phyloP scores from a whole-genome alignment of 805 yeast genomes.

The Vanderwaltozyma polyspora region DNA sequence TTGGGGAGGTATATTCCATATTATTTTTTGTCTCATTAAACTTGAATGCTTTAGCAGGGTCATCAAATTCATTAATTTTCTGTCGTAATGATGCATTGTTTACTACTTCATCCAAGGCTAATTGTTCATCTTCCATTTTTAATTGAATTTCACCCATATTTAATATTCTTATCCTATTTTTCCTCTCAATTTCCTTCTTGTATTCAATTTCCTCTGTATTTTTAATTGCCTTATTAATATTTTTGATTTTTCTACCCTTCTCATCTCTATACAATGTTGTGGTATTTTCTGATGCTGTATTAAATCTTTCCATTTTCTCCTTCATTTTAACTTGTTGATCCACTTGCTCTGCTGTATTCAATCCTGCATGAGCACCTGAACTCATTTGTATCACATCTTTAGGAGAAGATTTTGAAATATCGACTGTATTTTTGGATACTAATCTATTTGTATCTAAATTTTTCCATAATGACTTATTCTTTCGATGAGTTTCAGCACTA shows the following conservation, averaged over 20 bases:
- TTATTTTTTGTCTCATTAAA: neutral
- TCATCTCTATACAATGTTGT: constrained; percentile 50
- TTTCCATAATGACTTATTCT: constrained; percentile 15
- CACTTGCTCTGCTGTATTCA: constrained; percentile 37
- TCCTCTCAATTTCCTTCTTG: constrained; percentile 19
- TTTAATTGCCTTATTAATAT: constrained; percentile 9
- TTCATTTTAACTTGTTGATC: constrained; percentile 28
- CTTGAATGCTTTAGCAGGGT: constrained; percentile 1
- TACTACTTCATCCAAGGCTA: neutral
- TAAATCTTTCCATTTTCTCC: constrained; percentile 16
- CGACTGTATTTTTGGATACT: neutral
- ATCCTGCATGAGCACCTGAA: constrained; percentile 32
- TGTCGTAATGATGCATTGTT: neutral
- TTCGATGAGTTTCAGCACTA: neutral
- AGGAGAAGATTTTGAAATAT: neutral
- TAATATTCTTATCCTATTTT: constrained; percentile 28
- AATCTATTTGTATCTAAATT: constrained; percentile 20
- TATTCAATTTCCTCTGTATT: constrained; percentile 20
- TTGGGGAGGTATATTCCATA: neutral
- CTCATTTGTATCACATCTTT: constrained; percentile 9
- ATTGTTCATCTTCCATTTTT: constrained; percentile 12
- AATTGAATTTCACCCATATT: constrained; percentile 29
- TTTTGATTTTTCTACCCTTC: constrained; percentile 40
- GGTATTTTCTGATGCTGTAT: constrained; percentile 5
- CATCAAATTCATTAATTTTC: neutral